Evolutionary conservation across 2,329 filamentous ascomycete genomes (phyloP), one percentile per base, ranked within the genome.

Genomic region (Blastomyces emzantsi): DNA sequence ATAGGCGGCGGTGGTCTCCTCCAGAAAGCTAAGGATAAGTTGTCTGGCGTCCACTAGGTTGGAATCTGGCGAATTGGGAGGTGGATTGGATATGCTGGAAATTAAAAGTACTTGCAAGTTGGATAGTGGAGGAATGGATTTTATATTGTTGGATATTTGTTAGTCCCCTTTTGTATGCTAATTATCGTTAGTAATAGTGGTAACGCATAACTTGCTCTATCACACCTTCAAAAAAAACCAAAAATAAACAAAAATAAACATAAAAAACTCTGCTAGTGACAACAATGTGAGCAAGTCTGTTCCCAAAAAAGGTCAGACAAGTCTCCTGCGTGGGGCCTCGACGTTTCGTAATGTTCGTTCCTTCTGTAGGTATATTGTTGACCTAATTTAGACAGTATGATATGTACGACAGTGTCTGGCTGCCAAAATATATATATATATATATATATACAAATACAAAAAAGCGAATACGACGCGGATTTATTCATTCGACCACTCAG

Each of bases 401-500:
- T 58, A 43, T 58, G 19, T 58, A 58, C 36, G 36, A 36, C 36
- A 58, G 36, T 28, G 9, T 7, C 22, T 57, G 19, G n/a, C 7
- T 6, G 55, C 36, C 36, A 28, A 58, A 58, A 58, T 56, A 39
- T 39, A 9, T 56, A 43, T 57, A n/a, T n/a, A n/a, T n/a, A n/a
- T n/a, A n/a, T 43, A 25, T 58, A 17, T 49, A 60, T 62, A 62
- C 43, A 41, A 28, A 59, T 59, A 59, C 25, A 62, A 54, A 51
- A 56, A 56, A 39, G 4, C 13, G 22, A 43, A n/a, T 8, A 39
- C 3, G 56, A 11, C 25, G 25, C 25, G 39, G 15, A 60, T 68
- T 67, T 83, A 95, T 74, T 90, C 86, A 75, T 97, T 82, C 66
- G 83, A 87, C 93, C 94, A 99, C 75, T 94, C 87, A 0, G 94